A percentile compares a stretch with the other conserved stretches of the same genome.
phyloP scores from a whole-genome alignment of 179 eudicot species.

The Beta macrorhiza region DNA sequence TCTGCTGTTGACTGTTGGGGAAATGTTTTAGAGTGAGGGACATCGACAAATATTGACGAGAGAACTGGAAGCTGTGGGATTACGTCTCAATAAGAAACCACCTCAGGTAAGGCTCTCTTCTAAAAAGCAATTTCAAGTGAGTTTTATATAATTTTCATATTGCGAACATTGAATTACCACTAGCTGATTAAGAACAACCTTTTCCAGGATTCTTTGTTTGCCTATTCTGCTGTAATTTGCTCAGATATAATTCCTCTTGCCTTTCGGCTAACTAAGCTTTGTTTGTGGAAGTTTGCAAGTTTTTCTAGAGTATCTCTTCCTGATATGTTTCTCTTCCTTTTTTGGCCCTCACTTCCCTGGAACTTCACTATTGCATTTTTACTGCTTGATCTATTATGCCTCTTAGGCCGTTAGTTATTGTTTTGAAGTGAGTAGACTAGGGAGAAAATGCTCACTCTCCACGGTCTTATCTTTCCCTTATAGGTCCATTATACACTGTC shows the following conservation, averaged over 20 bases:
- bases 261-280: background rate
- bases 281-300: background rate
- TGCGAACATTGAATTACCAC: background rate
- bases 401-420: background rate
- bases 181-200: background rate
- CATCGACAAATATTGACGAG: slow-evolving; percentile 96
- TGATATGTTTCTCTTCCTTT: background rate
- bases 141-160: background rate
- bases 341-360: no score
- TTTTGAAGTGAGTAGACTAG: slow-evolving; percentile 1
- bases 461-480: background rate
- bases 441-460: background rate
- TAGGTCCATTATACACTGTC: background rate
- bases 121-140: background rate
- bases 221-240: background rate
- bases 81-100: slow-evolving; percentile 93
- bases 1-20: slow-evolving; percentile 12
- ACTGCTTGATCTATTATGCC: background rate
- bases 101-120: slow-evolving; percentile 67
- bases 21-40: slow-evolving; percentile 84
- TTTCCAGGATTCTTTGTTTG: background rate
- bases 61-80: slow-evolving; percentile 98
- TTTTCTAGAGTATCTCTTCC: background rate
- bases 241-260: background rate
- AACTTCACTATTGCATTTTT: background rate